A percentile compares a stretch with the other conserved stretches of the same genome.
phyloP scores from a whole-genome alignment of 371 early-diverging fungal genomes.

The Phascolomyces articulosus region DNA sequence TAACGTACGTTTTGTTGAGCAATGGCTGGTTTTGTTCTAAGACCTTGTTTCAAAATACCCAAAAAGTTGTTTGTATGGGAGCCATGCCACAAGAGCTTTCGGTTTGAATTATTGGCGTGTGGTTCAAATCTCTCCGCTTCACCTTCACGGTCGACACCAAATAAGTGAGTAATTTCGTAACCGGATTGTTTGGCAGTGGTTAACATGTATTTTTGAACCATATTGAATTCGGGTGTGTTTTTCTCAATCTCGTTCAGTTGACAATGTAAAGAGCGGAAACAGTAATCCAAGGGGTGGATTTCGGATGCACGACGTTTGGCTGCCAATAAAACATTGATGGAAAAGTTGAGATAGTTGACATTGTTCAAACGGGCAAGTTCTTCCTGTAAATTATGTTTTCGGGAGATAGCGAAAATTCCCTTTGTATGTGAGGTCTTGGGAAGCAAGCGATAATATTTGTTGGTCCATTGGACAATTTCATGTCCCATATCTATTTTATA shows the following conservation, averaged over 20 bases:
- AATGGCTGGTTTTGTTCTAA: conserved; percentile 34
- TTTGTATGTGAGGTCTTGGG: conserved; percentile 27
- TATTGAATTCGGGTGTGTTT: conserved; percentile 5
- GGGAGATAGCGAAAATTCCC: conserved; percentile 32
- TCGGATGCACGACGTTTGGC: conserved; percentile 41
- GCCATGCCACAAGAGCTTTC: conserved; percentile 58
- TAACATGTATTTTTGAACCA: conserved; percentile 49
- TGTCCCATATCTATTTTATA: conserved; percentile 19
- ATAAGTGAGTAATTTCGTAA: conserved; percentile 46
- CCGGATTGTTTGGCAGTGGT: conserved; percentile 20
- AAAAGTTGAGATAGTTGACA: conserved; percentile 51
- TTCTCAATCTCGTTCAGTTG: conserved; percentile 28
- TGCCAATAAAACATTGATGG: conserved; percentile 54
- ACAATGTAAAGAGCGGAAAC: conserved; percentile 44
- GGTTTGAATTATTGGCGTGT: conserved; percentile 26
- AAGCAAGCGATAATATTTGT: conserved; percentile 38
- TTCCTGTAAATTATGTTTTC: conserved; percentile 6
- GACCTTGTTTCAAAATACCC: conserved; percentile 53
- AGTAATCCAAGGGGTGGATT: conserved; percentile 58
- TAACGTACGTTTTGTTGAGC: conserved; percentile 32
- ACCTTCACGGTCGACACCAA: conserved; percentile 31
- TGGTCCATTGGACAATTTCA: conserved; percentile 34
- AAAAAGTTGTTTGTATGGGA: conserved; percentile 46
- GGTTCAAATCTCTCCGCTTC: conserved; percentile 31
- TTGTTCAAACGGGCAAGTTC: conserved; percentile 38